phyloP scores from a whole-genome alignment of 73 alveolate genomes.

The Tetrahymena malaccensis region DNA sequence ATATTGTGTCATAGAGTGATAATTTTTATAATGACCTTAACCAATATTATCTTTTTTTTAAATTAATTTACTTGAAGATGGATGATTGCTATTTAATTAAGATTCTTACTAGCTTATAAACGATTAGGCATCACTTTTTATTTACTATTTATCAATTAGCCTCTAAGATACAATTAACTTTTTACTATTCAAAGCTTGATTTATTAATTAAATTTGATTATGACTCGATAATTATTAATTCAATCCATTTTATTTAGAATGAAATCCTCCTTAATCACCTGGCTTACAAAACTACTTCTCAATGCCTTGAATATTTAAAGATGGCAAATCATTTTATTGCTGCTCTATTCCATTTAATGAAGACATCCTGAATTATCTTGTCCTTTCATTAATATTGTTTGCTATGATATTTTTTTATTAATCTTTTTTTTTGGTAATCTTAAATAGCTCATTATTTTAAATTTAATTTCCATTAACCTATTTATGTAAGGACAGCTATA shows the following conservation, averaged over 20 bases:
- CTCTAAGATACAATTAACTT: background rate
- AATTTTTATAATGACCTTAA: background rate
- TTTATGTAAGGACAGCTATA: background rate
- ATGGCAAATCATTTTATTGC: background rate
- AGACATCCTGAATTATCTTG: background rate
- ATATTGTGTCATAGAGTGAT: background rate
- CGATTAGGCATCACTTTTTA: background rate
- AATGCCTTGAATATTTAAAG: background rate
- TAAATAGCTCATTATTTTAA: background rate
- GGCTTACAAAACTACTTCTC: background rate
- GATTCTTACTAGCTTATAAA: background rate
- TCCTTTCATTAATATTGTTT: background rate
- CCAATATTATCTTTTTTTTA: background rate
- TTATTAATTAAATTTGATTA: background rate
- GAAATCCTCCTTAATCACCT: background rate
- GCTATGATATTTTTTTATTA: background rate
- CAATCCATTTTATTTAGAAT: background rate
- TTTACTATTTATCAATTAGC: background rate
- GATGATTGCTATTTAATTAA: background rate
- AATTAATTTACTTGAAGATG: background rate
- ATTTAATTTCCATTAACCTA: background rate
- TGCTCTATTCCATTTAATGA: background rate
- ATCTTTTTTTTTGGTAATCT: background rate
- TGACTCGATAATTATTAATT: background rate
- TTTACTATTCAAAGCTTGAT: background rate